These are phyloP conservation scores for Brassica carinata DNA, from an alignment of 345 rosid genomes.

Conservation along the genomic window DNA sequence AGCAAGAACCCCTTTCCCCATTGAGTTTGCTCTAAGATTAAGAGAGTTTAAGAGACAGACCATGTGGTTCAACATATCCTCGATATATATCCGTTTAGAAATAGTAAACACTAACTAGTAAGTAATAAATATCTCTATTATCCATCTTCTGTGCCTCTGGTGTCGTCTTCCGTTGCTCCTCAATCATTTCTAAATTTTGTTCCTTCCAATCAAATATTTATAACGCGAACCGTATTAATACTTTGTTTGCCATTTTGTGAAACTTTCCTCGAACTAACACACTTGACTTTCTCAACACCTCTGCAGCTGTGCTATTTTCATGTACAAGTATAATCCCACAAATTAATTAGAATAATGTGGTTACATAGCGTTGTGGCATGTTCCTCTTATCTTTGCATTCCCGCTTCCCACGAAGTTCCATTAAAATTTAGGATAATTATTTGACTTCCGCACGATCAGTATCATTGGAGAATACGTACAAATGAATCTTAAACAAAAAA, in stretches of 20 bases:
- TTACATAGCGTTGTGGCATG: slow-evolving; percentile 17
- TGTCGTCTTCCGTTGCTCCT: slow-evolving; percentile 30
- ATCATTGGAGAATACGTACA: not conserved
- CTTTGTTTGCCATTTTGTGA: not conserved
- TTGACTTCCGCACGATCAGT: not conserved
- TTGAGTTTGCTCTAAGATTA: not conserved
- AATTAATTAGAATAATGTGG: slow-evolving; percentile 12
- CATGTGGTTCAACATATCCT: slow-evolving; percentile 31
- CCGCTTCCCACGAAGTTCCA: slow-evolving; percentile 34
- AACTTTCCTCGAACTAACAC: not conserved
- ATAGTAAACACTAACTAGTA: slow-evolving; percentile 8
- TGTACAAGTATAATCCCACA: not conserved
- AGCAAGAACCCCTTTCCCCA: too few species aligned
- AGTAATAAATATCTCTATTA: not conserved
- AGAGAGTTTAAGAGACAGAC: slow-evolving; percentile 25
- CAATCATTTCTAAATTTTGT: slow-evolving; percentile 16
- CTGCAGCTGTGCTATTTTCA: not conserved
- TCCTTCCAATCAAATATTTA: slow-evolving; percentile 13
- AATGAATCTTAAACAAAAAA: not conserved
- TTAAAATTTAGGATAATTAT: not conserved
- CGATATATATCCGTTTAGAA: not conserved
- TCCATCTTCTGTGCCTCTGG: slow-evolving; percentile 9
- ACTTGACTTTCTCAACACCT: slow-evolving; percentile 3
- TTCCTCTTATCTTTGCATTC: slow-evolving; percentile 12
- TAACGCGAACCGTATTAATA: slow-evolving; percentile 3